A percentile compares a stretch with the other conserved stretches of the same genome.
Conservation (phyloP, 345 rosid species). For the Eucalyptus victrix region DNA sequence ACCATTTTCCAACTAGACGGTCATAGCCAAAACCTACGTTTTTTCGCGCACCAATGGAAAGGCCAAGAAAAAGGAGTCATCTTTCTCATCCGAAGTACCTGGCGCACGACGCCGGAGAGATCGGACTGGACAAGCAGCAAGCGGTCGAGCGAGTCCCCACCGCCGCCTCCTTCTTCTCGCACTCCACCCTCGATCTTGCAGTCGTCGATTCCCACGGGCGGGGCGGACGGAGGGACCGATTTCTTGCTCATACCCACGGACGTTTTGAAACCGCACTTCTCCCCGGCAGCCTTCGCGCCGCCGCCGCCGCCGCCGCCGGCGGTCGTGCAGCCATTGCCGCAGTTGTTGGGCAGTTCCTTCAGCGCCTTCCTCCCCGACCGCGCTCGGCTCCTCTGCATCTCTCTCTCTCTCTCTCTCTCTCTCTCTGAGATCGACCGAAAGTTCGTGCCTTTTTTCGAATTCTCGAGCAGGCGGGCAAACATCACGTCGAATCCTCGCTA, state of each 20-base stretch:
- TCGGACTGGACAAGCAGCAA: constrained; percentile 64
- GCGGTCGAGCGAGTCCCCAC: constrained; percentile 26
- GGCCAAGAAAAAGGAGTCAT: not conserved
- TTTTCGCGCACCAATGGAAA: not conserved
- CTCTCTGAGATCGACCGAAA: not conserved
- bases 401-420: not conserved
- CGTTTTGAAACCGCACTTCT: not conserved
- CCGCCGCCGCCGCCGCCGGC: not conserved
- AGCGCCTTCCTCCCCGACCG: constrained; percentile 23
- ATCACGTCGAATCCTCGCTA: not conserved
- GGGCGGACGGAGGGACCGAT: not conserved
- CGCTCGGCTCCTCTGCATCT: constrained; percentile 19
- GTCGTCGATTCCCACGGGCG: not conserved
- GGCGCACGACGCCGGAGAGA: constrained; percentile 40
- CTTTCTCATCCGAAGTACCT: constrained; percentile 17
- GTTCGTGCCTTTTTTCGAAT: not conserved
- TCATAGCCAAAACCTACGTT: too few species aligned
- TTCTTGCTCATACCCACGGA: constrained; percentile 2
- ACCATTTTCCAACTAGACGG: not conserved
- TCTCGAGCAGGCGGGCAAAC: not conserved
- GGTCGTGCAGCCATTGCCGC: not conserved
- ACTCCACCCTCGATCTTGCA: not conserved
- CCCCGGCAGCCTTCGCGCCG: not conserved
- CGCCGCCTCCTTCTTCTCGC: not conserved
- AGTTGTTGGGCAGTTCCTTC: constrained; percentile 12